These are phyloP conservation scores for Nannizziopsis arthrosporioides DNA, from an alignment of 2,329 filamentous ascomycete species.

Conservation along the genomic window DNA sequence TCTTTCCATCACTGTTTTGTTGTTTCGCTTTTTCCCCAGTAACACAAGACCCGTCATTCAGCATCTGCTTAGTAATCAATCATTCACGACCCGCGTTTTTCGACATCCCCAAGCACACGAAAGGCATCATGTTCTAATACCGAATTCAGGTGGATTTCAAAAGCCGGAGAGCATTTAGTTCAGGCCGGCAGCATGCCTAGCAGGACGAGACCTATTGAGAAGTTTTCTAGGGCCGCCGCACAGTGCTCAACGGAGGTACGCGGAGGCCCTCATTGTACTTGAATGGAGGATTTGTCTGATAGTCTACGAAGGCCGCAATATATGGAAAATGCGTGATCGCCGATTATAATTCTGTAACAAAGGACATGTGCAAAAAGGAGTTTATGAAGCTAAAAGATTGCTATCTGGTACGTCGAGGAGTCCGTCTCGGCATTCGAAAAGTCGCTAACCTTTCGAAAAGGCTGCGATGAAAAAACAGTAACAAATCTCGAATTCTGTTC, in stretches of 20 bases:
- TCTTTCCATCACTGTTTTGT: no score
- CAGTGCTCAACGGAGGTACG: conserved; percentile 55
- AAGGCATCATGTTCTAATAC: no score
- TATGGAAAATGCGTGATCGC: conserved; percentile 87
- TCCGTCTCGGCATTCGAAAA: not conserved
- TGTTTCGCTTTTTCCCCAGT: no score
- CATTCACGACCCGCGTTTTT: no score
- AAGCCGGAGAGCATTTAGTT: not conserved
- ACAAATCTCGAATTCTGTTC: not conserved
- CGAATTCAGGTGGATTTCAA: no score
- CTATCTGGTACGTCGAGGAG: conserved; percentile 55
- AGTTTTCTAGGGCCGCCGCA: conserved; percentile 52
- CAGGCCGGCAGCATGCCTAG: conserved; percentile 30
- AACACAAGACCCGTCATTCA: no score
- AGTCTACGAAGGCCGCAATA: conserved; percentile 51
- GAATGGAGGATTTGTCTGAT: not conserved
- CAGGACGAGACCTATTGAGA: conserved; percentile 54
- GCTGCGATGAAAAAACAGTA: conserved; percentile 43
- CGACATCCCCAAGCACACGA: no score
- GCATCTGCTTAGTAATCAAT: no score
- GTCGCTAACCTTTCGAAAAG: conserved; percentile 23
- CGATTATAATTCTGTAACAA: conserved; percentile 81
- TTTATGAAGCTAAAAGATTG: conserved; percentile 81
- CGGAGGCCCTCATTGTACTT: conserved; percentile 15
- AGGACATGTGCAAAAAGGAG: conserved; percentile 78